Evolutionary conservation across 1,139 yeast genomes (phyloP).

Genomic region (Saccharomyces hybrid): DNA sequence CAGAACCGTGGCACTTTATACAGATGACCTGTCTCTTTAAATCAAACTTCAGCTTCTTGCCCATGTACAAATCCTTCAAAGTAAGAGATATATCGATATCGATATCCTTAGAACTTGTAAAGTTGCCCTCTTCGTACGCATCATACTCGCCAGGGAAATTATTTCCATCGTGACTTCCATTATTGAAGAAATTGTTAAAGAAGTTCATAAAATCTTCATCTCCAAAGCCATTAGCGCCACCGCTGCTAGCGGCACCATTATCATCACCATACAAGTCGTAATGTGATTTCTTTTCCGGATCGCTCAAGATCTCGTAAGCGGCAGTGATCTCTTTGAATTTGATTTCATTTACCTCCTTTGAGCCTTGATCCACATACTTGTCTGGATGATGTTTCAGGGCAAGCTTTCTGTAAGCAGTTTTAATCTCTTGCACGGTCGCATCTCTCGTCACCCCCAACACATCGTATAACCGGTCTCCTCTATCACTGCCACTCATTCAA

Average conservation of each 20-base stretch:
- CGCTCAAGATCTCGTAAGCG: conserved; percentile 69
- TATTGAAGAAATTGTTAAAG: conserved; percentile 5
- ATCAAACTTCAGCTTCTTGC: conserved; percentile 70
- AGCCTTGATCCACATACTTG: conserved; percentile 55
- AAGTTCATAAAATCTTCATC: conserved; percentile 16
- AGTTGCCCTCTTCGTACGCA: background rate
- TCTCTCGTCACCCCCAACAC: conserved; percentile 56
- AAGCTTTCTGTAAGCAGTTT: conserved; percentile 65
- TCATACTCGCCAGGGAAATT: conserved; percentile 2
- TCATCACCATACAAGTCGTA: conserved; percentile 51
- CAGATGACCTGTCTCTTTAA: conserved; percentile 71
- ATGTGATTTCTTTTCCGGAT: conserved; percentile 47
- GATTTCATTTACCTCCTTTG: conserved; percentile 58
- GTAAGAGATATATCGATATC: conserved; percentile 44
- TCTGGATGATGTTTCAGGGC: conserved; percentile 78
- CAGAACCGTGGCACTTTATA: conserved; percentile 62
- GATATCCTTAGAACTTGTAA: conserved; percentile 37
- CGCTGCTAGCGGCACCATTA: conserved; percentile 19
- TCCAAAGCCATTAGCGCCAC: conserved; percentile 12
- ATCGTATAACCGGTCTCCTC: conserved; percentile 40
- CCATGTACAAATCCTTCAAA: conserved; percentile 65
- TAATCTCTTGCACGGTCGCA: conserved; percentile 60
- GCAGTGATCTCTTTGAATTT: conserved; percentile 68
- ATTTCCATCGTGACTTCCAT: background rate
- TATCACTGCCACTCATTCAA: background rate